Conservation (phyloP, 2,329 filamentous ascomycete genomes). For the Colletotrichum sp. region DNA sequence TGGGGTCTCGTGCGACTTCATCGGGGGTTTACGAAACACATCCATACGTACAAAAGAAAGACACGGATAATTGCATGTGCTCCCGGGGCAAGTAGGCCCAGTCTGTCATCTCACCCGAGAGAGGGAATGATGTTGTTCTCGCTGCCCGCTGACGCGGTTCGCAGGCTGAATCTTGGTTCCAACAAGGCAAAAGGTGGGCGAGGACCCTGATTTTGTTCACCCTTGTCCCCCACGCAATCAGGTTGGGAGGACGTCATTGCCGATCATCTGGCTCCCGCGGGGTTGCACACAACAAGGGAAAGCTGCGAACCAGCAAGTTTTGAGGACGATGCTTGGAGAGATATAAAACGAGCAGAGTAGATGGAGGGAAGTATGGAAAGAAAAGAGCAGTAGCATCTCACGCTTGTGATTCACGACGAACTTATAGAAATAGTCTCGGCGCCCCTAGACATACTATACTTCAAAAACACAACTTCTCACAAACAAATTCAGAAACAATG, state of each 20-base stretch:
- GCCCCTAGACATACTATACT: not conserved
- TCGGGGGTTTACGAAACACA: not conserved
- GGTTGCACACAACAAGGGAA: not conserved
- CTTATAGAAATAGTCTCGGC: not conserved
- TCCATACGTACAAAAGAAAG: not conserved
- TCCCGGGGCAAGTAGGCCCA: not conserved
- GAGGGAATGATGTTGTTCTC: not conserved
- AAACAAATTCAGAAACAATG: not conserved
- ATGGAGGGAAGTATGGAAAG: not conserved
- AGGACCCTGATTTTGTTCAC: slow-evolving; percentile 13
- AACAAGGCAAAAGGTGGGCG: not conserved
- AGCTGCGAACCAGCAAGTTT: slow-evolving; percentile 3
- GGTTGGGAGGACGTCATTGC: slow-evolving; percentile 13
- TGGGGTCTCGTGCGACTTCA: not conserved
- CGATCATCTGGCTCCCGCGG: not conserved
- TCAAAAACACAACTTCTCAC: not conserved
- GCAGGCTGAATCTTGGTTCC: not conserved
- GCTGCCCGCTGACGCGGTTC: slow-evolving; percentile 7
- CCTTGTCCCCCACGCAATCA: not conserved
- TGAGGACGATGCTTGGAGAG: not conserved
- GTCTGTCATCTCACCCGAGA: not conserved
- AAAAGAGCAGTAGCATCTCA: not conserved
- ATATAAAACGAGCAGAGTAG: not conserved
- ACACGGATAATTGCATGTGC: not conserved
- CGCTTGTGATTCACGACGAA: not conserved